Evolutionary conservation across 2,329 filamentous ascomycete genomes (phyloP), one percentile per base, ranked within the genome.

Genomic region (Zasmidium citrigriseum): DNA sequence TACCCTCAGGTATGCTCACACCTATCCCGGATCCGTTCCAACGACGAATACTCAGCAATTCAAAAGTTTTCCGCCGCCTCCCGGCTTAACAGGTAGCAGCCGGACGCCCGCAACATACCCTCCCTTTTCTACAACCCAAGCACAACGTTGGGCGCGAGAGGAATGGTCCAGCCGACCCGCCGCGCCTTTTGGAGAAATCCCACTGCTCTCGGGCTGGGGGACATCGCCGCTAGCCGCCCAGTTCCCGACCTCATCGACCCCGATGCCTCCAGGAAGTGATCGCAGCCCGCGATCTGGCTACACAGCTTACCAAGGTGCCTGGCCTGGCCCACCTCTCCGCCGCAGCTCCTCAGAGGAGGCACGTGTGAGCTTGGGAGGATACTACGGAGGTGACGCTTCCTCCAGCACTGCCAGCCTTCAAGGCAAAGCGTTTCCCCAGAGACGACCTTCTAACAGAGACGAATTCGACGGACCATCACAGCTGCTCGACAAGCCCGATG

Each of bases 381-480:
- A 52, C 55, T 70, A 66, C 55, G 61, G 60, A 34, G 63, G 60
- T 52, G 68, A 67, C 23, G 57, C 60, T n/a, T 58, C 59, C 20
- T 62, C 61, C 9, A 66, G 59, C 49, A 58, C 61, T 18, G 56
- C 64, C 14, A 66, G 62, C 53, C 58, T 69, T 22, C 64, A 69
- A 44, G 61, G 55, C 46, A 69, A 66, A 58, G 59, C 63, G 27
- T 67, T 65, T 44, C 63, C 63, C 44, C 87, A 90, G 70, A 83
- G 89, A 67, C 84, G 89, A 25, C 86, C 89, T 23, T 90, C 89
- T 45, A 93, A 93, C 77, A 84, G 91, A 60, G 91, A 96, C 79
- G 91, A 95, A 75, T 96, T 96, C 75, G 91, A 95, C 75, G 91
- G 91, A 2, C 90, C 91, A 9, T 89, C 92, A 67, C 91, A 96